Percentiles rank a stretch among this genome's conserved stretches.
Conservation (phyloP, 73 alveolate species). For the Breviolum minutum region DNA sequence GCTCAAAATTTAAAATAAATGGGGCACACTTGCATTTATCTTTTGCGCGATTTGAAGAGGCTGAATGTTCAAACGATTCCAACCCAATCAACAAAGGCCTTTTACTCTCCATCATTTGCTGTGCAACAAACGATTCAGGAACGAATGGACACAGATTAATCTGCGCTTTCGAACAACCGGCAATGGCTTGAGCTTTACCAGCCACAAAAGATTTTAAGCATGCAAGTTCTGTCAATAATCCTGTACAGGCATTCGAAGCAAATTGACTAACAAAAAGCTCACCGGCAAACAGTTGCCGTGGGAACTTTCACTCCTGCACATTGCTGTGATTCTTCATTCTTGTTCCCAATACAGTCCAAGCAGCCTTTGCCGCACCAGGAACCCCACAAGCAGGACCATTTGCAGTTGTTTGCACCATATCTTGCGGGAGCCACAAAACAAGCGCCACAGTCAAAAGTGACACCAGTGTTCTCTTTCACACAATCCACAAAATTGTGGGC, state of each 20-base stretch:
- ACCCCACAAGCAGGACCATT: slow-evolving; percentile 80
- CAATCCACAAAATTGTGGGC: not conserved
- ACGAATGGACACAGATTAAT: too few species aligned
- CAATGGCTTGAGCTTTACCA: slow-evolving; percentile 1
- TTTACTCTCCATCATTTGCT: too few species aligned
- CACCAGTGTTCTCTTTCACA: not conserved
- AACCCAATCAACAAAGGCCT: not conserved
- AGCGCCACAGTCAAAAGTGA: not conserved
- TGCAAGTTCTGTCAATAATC: not conserved
- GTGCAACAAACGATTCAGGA: too few species aligned
- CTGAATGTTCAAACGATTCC: too few species aligned
- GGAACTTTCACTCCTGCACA: slow-evolving; percentile 83
- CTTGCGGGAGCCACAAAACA: slow-evolving; percentile 48
- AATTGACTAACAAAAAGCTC: not conserved
- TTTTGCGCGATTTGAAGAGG: not conserved
- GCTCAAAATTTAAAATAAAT: not conserved
- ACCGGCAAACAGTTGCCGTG: slow-evolving; percentile 35
- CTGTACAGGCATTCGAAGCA: not conserved
- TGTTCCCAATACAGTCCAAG: slow-evolving; percentile 30
- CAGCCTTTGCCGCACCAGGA: slow-evolving; percentile 73
- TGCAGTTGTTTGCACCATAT: slow-evolving; percentile 74
- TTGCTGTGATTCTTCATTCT: not conserved
- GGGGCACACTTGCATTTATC: not conserved
- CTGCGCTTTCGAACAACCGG: not conserved
- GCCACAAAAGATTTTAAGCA: not conserved